These are phyloP conservation scores for Pichia occidentalis DNA, from an alignment of 805 yeast species.

Conservation along the genomic window DNA sequence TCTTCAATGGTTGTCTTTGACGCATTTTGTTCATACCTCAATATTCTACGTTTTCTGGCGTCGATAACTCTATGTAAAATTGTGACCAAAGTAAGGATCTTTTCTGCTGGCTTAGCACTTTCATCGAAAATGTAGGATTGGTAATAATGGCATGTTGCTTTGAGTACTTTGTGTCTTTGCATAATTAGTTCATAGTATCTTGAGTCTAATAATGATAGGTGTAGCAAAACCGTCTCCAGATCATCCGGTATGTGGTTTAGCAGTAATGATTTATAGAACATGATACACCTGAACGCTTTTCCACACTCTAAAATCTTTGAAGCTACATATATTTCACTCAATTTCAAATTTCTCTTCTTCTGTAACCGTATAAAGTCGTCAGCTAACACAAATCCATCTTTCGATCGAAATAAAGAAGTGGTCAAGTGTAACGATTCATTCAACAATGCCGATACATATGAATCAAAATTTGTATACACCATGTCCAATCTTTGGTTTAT, in stretches of 20 bases:
- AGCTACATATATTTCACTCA: conserved; percentile 16
- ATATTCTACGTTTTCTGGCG: not conserved
- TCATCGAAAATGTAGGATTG: not conserved
- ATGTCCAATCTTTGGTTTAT: not conserved
- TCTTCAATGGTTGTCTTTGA: conserved; percentile 10
- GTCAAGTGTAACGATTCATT: conserved; percentile 18
- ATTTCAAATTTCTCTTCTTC: conserved; percentile 12
- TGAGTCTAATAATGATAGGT: conserved; percentile 20
- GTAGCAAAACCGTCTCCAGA: conserved; percentile 15
- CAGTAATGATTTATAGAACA: not conserved
- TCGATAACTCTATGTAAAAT: conserved; percentile 2
- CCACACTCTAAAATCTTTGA: conserved; percentile 17
- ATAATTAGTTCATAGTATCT: conserved; percentile 19
- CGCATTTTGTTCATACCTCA: conserved; percentile 1
- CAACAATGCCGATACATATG: conserved; percentile 18
- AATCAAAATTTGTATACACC: conserved; percentile 3
- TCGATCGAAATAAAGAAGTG: not conserved
- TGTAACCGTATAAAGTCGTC: conserved; percentile 2
- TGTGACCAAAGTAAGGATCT: conserved; percentile 3
- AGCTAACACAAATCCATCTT: not conserved
- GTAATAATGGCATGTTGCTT: not conserved
- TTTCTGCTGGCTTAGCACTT: conserved; percentile 3
- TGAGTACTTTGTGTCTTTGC: conserved; percentile 10
- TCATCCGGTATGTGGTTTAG: conserved; percentile 4
- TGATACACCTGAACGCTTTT: not conserved